Evolutionary conservation across 495 filamentous ascomycete species (phyloP).

Genomic region (Neurospora hispaniola): DNA sequence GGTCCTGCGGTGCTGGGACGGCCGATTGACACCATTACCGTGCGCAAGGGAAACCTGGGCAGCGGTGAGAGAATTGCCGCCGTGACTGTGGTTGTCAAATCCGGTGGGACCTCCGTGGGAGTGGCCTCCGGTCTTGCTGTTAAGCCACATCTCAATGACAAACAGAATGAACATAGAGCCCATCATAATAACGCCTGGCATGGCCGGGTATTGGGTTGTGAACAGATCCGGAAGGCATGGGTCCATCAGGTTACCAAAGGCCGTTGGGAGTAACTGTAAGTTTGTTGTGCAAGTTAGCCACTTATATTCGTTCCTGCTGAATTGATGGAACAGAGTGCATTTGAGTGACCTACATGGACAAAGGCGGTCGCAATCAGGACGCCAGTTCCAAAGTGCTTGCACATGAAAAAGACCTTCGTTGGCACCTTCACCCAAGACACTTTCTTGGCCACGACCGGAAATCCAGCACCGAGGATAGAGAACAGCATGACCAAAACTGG

Average conservation of each 20-base stretch:
- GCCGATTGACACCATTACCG: background rate
- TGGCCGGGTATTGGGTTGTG: conserved; percentile 43
- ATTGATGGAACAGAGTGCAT: background rate
- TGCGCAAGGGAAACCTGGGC: background rate
- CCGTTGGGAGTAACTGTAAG: conserved; percentile 41
- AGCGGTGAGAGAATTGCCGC: conserved; percentile 6
- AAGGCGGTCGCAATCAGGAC: conserved; percentile 61
- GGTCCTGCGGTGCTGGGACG: conserved; percentile 15
- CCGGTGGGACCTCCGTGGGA: conserved; percentile 40
- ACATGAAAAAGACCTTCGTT: conserved; percentile 40
- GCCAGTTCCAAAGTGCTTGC: conserved; percentile 59
- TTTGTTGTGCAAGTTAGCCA: background rate
- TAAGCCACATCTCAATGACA: conserved; percentile 45
- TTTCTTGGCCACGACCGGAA: conserved; percentile 45
- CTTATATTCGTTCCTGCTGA: background rate
- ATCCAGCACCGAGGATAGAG: conserved; percentile 38
- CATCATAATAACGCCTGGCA: conserved; percentile 52
- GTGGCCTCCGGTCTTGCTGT: conserved; percentile 39
- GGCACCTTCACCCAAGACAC: conserved; percentile 44
- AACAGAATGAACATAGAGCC: conserved; percentile 45
- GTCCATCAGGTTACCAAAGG: conserved; percentile 44
- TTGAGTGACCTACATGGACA: conserved; percentile 48
- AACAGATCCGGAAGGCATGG: conserved; percentile 50
- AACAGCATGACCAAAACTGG: conserved; percentile 30
- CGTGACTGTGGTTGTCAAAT: conserved; percentile 17